Conservation (phyloP, 768 basidiomycete species). For the Pisolithus tinctorius region DNA sequence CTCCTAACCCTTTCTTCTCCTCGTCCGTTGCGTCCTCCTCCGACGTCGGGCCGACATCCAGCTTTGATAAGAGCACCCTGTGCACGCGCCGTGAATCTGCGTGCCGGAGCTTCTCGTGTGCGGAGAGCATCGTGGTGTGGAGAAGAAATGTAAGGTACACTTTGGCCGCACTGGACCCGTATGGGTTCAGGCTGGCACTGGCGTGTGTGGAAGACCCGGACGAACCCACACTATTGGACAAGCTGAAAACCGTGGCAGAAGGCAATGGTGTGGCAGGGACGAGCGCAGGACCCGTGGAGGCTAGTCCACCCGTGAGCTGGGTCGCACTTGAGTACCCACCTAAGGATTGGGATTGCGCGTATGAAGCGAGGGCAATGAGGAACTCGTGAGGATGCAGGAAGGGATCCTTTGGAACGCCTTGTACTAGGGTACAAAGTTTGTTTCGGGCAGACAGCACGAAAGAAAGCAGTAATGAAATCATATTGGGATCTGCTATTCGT, state of each 20-base stretch:
- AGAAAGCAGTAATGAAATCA: conserved; percentile 65
- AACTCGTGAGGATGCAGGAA: conserved; percentile 66
- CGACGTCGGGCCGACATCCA: conserved; percentile 34
- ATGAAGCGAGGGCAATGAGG: conserved; percentile 37
- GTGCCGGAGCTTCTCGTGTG: conserved; percentile 27
- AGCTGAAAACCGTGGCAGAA: not conserved
- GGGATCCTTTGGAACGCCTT: conserved; percentile 64
- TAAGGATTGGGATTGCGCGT: conserved; percentile 14
- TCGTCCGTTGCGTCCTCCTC: conserved; percentile 27
- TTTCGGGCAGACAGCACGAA: conserved; percentile 65
- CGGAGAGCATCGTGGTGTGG: conserved; percentile 16
- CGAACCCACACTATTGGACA: conserved; percentile 25
- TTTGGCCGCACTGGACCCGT: not conserved
- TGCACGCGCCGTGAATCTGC: conserved; percentile 56
- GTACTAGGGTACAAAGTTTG: conserved; percentile 50
- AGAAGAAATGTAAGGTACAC: conserved; percentile 20
- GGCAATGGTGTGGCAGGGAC: not conserved
- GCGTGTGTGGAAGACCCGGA: not conserved
- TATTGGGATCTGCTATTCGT: conserved; percentile 64
- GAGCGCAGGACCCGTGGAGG: not conserved
- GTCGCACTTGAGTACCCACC: not conserved
- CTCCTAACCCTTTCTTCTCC: conserved; percentile 25
- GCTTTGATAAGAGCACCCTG: conserved; percentile 52
- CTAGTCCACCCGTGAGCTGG: too few relatives aligned
- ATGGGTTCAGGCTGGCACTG: not conserved